Percentiles rank a stretch among this genome's conserved stretches.
Evolutionary conservation across 768 basidiomycete species (phyloP).

Genomic region (Panaeolus cyanescens): DNA sequence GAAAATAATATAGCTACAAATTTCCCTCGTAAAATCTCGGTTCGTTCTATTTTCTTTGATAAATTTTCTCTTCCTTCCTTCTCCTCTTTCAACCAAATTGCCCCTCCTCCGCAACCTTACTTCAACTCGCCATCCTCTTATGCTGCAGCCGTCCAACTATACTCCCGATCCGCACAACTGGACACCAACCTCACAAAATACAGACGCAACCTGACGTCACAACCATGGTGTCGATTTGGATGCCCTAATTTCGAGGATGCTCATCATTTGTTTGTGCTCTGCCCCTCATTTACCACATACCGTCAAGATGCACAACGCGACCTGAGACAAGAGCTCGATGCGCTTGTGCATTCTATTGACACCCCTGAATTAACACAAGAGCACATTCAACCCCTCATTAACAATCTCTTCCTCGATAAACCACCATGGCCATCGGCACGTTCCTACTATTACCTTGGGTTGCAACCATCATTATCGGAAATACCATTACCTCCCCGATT

Average conservation of each 20-base stretch:
- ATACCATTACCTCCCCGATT: no score
- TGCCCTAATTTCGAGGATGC: conserved; percentile 3
- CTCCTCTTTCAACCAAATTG: neutral
- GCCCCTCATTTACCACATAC: neutral
- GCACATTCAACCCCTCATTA: neutral
- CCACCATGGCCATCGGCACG: conserved; percentile 6
- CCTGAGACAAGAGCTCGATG: neutral
- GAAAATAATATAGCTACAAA: conserved; percentile 6
- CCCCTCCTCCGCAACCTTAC: conserved; percentile 18
- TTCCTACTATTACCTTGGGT: conserved; percentile 13
- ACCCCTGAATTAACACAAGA: neutral
- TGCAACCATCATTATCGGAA: no score
- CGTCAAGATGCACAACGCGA: neutral
- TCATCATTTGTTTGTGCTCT: conserved; percentile 11
- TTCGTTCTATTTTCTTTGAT: neutral
- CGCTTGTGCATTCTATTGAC: neutral
- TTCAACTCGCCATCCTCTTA: conserved; percentile 16
- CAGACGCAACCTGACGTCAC: neutral
- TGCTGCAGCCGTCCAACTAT: conserved; percentile 20
- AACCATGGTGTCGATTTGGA: conserved; percentile 3
- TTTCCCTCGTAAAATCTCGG: neutral
- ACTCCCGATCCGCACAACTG: conserved; percentile 20
- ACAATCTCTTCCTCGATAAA: conserved; percentile 7
- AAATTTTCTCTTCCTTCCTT: neutral
- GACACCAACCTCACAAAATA: conserved; percentile 6